These are phyloP conservation scores for Cruciata laevipes DNA, from an alignment of 257 asterid genomes.

Conservation along the genomic window DNA sequence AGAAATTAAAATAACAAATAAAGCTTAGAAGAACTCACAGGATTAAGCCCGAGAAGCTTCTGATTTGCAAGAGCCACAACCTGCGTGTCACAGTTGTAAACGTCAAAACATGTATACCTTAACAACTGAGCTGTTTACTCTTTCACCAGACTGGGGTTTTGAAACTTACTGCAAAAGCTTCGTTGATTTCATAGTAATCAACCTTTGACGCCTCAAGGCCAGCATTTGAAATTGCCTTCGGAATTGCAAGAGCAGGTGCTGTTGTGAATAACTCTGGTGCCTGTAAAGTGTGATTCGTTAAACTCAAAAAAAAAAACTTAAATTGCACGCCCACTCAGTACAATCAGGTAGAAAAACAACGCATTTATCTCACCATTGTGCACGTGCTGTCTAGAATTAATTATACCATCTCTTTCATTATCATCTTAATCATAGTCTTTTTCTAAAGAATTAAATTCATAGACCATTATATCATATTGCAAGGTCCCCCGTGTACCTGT, in stretches of 20 bases:
- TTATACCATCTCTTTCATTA: not conserved
- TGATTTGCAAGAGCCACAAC: constrained; percentile 98
- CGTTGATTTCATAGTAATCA: constrained; percentile 91
- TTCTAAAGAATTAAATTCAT: not conserved
- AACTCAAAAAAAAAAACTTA: not conserved
- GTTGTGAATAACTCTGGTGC: constrained; percentile 96
- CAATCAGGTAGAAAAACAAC: not conserved
- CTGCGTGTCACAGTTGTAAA: constrained; percentile 31
- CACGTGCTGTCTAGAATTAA: not conserved
- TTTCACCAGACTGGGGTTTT: constrained; percentile 11
- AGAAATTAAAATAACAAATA: not conserved
- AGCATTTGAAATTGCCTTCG: constrained; percentile 84
- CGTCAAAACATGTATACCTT: not conserved
- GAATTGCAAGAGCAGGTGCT: constrained; percentile 90
- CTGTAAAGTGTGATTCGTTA: constrained; percentile 34
- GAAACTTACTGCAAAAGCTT: constrained; percentile 79
- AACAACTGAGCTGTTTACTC: not conserved
- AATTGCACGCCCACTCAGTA: not conserved
- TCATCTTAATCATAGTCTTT: not conserved
- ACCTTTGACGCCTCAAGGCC: constrained; percentile 76
- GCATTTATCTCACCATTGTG: not conserved
- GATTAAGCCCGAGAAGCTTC: constrained; percentile 63
- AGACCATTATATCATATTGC: constrained; percentile 14
- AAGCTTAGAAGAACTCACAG: constrained; percentile 41
- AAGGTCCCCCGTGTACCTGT: constrained; percentile 41